These are phyloP conservation scores for Myriangium duriaei DNA, from an alignment of 2,329 filamentous ascomycete species.

Conservation along the genomic window DNA sequence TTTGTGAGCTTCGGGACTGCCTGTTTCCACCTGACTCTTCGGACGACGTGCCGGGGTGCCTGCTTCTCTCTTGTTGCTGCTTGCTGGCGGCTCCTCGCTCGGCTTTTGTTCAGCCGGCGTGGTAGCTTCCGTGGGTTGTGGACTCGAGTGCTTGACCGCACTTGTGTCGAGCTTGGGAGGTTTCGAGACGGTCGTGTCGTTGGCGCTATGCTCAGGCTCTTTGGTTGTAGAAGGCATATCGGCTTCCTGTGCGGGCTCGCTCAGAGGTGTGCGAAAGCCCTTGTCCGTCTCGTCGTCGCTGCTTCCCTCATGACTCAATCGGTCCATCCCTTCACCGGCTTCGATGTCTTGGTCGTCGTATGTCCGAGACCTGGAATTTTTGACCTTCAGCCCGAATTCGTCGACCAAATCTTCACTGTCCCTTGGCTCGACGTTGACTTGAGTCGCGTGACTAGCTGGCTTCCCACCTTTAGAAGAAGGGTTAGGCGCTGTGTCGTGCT, in stretches of 20 bases:
- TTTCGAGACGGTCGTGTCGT: neutral
- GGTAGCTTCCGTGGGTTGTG: neutral
- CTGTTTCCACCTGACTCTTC: slow-evolving; percentile 4
- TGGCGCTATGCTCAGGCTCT: neutral
- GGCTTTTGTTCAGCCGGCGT: slow-evolving; percentile 3
- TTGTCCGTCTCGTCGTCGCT: slow-evolving; percentile 13
- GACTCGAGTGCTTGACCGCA: slow-evolving; percentile 1
- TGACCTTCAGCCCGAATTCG: slow-evolving; percentile 27
- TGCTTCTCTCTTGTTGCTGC: neutral
- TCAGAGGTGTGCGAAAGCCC: slow-evolving; percentile 1
- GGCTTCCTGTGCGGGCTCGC: neutral
- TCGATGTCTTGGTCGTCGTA: slow-evolving; percentile 18
- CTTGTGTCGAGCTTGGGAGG: neutral
- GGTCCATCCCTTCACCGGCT: slow-evolving; percentile 14
- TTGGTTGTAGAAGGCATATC: neutral
- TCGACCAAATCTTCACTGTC: slow-evolving; percentile 20
- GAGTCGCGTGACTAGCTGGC: too few species aligned
- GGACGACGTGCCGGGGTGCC: neutral
- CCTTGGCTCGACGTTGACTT: too few species aligned
- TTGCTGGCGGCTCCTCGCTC: slow-evolving; percentile 1
- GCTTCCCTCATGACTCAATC: slow-evolving; percentile 13
- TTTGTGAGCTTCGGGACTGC: slow-evolving; percentile 5
- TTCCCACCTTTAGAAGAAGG: too few species aligned
- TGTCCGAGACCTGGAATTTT: slow-evolving; percentile 18
- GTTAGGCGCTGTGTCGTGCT: neutral